These are phyloP conservation scores for Agrocybe chaxingu DNA, from an alignment of 768 basidiomycete genomes.

Conservation along the genomic window DNA sequence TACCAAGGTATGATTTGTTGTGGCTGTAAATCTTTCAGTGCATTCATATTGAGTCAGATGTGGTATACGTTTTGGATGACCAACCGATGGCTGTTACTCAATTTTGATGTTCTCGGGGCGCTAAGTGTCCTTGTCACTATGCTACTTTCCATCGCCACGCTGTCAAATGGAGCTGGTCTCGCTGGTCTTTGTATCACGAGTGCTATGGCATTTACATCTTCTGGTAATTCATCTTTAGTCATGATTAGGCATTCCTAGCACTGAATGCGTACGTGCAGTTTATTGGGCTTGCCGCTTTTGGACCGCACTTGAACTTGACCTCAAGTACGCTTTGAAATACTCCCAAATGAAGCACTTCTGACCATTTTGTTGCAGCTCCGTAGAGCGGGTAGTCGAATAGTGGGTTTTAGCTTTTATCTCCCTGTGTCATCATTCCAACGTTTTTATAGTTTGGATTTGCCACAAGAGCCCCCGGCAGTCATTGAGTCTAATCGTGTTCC, in stretches of 20 bases:
- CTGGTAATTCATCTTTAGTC: constrained; percentile 22
- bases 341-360: background rate
- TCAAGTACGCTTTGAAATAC: constrained; percentile 51
- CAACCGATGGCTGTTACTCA: constrained; percentile 80
- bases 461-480: constrained; percentile 78
- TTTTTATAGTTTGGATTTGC: constrained; percentile 56
- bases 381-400: constrained; percentile 91
- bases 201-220: constrained; percentile 49
- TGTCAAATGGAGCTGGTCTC: constrained; percentile 50
- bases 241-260: background rate
- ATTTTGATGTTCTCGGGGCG: constrained; percentile 79
- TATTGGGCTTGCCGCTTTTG: constrained; percentile 54
- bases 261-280: constrained; percentile 20
- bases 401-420: constrained; percentile 18
- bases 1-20: constrained; percentile 50
- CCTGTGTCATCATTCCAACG: background rate
- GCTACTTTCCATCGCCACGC: constrained; percentile 67
- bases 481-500: constrained; percentile 77
- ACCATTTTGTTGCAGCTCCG: constrained; percentile 49
- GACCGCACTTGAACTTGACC: constrained; percentile 66
- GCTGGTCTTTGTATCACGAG: constrained; percentile 78
- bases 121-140: constrained; percentile 72
- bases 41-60: constrained; percentile 43
- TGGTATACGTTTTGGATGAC: constrained; percentile 91
- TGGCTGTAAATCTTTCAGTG: background rate